Evolutionary conservation across 2,329 filamentous ascomycete genomes (phyloP).

Genomic region (Hymenotorrendiella dingleyae): DNA sequence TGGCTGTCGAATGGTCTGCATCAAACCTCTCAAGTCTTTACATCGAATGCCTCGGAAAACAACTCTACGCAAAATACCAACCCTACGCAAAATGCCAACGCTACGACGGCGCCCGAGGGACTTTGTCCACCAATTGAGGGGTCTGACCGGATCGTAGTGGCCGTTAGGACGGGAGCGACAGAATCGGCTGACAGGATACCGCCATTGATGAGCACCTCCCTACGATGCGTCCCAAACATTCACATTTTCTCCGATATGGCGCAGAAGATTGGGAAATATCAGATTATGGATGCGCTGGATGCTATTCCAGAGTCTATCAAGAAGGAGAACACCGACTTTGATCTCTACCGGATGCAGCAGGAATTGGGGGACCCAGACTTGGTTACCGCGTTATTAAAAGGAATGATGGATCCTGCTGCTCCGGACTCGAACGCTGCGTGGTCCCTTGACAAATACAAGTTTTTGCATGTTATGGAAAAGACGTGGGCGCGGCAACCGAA

Average conservation of each 20-base stretch:
- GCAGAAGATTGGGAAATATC: conserved; percentile 39
- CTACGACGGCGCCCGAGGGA: too few relatives aligned
- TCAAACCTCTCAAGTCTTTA: too few relatives aligned
- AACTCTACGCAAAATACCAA: too few relatives aligned
- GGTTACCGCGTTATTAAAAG: conserved; percentile 34
- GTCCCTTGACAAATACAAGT: conserved; percentile 57
- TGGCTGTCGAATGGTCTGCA: too few relatives aligned
- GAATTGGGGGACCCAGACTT: conserved; percentile 38
- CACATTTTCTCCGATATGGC: conserved; percentile 53
- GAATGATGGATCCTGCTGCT: conserved; percentile 20
- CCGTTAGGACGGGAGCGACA: conserved; percentile 51
- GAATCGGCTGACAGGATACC: conserved; percentile 48
- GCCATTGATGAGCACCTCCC: conserved; percentile 45
- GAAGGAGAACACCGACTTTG: conserved; percentile 44
- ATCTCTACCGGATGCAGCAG: conserved; percentile 36
- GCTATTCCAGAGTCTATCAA: conserved; percentile 36
- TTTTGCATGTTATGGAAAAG: conserved; percentile 52
- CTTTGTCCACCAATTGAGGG: too few relatives aligned
- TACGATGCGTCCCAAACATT: conserved; percentile 41
- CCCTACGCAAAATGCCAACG: too few relatives aligned
- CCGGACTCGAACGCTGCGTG: conserved; percentile 37
- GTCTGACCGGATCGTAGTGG: conserved; percentile 14
- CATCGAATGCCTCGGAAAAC: too few relatives aligned
- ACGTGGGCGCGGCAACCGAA: conserved; percentile 43
- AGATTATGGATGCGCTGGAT: conserved; percentile 41